Conservation (phyloP, 148 eudicot genomes). For the Nyssa sinensis region DNA sequence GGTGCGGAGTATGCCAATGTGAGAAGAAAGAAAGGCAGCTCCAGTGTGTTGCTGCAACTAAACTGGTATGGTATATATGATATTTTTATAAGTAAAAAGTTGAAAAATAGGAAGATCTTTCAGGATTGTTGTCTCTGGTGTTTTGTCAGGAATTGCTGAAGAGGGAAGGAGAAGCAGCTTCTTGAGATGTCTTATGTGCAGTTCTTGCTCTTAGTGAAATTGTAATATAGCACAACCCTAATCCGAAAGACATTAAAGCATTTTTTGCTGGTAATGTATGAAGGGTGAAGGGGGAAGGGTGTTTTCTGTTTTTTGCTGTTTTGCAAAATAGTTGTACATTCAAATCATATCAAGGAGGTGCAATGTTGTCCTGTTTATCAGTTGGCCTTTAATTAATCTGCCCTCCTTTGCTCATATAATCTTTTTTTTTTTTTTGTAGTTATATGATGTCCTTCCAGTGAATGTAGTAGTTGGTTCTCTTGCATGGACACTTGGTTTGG, state of each 20-base stretch:
- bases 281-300: slow-evolving; percentile 12
- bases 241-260: background rate
- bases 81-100: background rate
- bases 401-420: background rate
- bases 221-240: slow-evolving; percentile 13
- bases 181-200: slow-evolving; percentile 17
- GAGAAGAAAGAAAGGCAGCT: slow-evolving; percentile 73
- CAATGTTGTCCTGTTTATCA: too few species aligned
- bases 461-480: background rate
- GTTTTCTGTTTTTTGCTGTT: slow-evolving; percentile 12
- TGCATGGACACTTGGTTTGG: too few species aligned
- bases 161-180: slow-evolving; percentile 47
- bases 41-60: slow-evolving; percentile 49
- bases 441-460: background rate
- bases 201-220: background rate
- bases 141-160: slow-evolving; percentile 60
- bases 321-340: slow-evolving; percentile 2
- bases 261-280: background rate
- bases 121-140: slow-evolving; percentile 3
- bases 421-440: background rate
- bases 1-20: slow-evolving; percentile 91
- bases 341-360: too few species aligned
- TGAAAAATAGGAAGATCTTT: background rate
- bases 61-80: slow-evolving; percentile 39
- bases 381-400: too few species aligned